phyloP scores from a whole-genome alignment of 2,329 filamentous ascomycete genomes.

The Paracoccidioides brasiliensis region DNA sequence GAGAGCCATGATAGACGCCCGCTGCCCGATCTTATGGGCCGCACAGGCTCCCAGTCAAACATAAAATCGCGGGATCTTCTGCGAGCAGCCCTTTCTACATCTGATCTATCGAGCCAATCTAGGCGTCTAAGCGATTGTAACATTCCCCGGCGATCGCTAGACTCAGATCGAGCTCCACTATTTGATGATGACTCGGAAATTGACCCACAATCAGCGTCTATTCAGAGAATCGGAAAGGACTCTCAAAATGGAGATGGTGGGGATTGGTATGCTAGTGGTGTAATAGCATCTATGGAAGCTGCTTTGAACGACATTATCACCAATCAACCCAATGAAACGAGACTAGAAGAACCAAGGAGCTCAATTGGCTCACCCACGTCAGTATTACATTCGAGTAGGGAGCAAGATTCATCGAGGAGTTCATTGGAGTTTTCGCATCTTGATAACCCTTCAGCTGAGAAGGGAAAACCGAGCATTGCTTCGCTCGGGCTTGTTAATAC shows the following conservation, averaged over 20 bases:
- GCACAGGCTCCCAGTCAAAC: slow-evolving; percentile 37
- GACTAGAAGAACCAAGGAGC: slow-evolving; percentile 24
- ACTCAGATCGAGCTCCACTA: slow-evolving; percentile 48
- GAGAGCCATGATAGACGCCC: slow-evolving; percentile 24
- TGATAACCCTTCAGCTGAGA: slow-evolving; percentile 32
- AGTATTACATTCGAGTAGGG: slow-evolving; percentile 40
- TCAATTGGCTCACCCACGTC: slow-evolving; percentile 28
- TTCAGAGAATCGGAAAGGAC: slow-evolving; percentile 67
- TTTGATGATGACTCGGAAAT: slow-evolving; percentile 69
- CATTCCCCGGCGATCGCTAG: slow-evolving; percentile 53
- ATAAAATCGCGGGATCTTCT: slow-evolving; percentile 40
- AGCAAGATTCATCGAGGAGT: slow-evolving; percentile 48
- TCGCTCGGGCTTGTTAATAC: slow-evolving; percentile 83
- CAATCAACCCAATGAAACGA: slow-evolving; percentile 58
- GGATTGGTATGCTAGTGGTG: slow-evolving; percentile 54
- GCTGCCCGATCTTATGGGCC: slow-evolving; percentile 32
- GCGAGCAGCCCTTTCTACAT: slow-evolving; percentile 47
- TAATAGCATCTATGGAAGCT: slow-evolving; percentile 86
- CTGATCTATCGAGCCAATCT: slow-evolving; percentile 36
- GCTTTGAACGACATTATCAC: slow-evolving; percentile 89
- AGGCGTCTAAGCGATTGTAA: slow-evolving; percentile 26
- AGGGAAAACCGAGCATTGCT: slow-evolving; percentile 70
- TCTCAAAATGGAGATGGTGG: slow-evolving; percentile 38
- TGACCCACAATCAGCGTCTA: slow-evolving; percentile 62
- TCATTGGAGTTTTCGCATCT: slow-evolving; percentile 45